Conservation (phyloP, 73 alveolate species). For the Paramecium sexaurelia region DNA sequence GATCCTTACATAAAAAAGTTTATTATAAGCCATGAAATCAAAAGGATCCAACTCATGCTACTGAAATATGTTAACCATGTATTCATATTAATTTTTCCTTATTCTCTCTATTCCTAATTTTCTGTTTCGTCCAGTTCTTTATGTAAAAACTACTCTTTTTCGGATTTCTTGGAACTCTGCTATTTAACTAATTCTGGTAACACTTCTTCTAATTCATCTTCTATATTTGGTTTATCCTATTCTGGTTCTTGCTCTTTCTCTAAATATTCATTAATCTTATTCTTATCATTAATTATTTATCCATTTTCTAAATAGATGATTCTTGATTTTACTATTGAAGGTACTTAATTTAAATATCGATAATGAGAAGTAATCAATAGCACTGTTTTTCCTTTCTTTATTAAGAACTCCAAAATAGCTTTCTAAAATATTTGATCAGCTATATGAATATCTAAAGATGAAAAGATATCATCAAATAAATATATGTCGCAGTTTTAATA, state of each 20-base stretch:
- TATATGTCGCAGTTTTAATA: conserved; percentile 66
- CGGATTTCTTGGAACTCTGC: neutral
- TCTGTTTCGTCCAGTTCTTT: neutral
- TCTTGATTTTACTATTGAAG: neutral
- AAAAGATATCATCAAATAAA: conserved; percentile 70
- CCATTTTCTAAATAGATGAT: conserved; percentile 17
- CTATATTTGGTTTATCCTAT: neutral
- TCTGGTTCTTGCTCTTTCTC: conserved; percentile 1
- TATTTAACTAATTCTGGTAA: neutral
- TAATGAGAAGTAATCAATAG: conserved; percentile 38
- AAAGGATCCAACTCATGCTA: neutral
- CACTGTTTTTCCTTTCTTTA: neutral
- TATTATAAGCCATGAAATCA: neutral
- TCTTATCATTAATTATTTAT: neutral
- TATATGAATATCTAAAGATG: conserved; percentile 24
- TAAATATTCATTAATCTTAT: neutral
- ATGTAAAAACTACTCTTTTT: neutral
- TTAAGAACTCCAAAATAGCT: neutral
- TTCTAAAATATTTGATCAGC: conserved; percentile 1
- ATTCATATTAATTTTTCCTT: neutral
- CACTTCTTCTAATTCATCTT: neutral
- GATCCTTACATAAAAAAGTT: conserved; percentile 5
- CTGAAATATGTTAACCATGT: neutral
- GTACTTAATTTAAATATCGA: neutral
- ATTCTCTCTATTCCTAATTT: neutral